A percentile compares a stretch with the other conserved stretches of the same genome.
Conservation (phyloP, 148 eudicot species). For the Limonium bicolor region DNA sequence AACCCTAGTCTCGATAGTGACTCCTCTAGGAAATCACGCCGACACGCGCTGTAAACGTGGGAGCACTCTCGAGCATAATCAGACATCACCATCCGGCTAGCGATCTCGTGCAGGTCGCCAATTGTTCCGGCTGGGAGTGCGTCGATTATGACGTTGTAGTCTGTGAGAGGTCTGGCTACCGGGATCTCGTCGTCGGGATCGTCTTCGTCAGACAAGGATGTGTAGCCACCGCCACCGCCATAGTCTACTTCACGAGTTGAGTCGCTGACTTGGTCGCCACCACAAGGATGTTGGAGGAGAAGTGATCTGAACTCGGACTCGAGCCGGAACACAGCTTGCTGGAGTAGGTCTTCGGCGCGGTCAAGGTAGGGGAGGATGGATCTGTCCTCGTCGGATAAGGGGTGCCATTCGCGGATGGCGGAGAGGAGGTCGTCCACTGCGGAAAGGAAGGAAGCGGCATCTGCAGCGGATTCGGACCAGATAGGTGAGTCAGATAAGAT, state of each 20-base stretch:
- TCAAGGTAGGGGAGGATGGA: conserved; percentile 21
- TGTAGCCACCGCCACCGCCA: conserved; percentile 8
- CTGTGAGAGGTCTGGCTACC: conserved; percentile 57
- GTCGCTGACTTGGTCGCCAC: conserved; percentile 35
- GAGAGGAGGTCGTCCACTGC: conserved; percentile 39
- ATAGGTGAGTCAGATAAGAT: conserved; percentile 38
- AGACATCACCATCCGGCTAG: conserved; percentile 58
- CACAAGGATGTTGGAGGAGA: conserved; percentile 44
- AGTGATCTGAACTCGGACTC: conserved; percentile 63
- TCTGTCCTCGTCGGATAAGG: conserved; percentile 26
- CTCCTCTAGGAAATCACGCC: conserved; percentile 81
- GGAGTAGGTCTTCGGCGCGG: conserved; percentile 66
- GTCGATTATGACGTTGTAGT: conserved; percentile 55
- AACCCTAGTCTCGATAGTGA: conserved; percentile 68
- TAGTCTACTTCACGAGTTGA: conserved; percentile 1
- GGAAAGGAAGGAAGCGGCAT: conserved; percentile 38
- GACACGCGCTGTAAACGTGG: conserved; percentile 45
- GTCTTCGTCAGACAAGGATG: conserved; percentile 12
- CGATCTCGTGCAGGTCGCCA: conserved; percentile 57
- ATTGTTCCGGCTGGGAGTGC: conserved; percentile 66
- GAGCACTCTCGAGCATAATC: conserved; percentile 68
- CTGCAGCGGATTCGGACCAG: conserved; percentile 44
- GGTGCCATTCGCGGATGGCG: conserved; percentile 31
- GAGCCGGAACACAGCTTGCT: conserved; percentile 46
- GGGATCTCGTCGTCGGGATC: conserved; percentile 38